Evolutionary conservation across 2,329 filamentous ascomycete species (phyloP), one percentile per base, ranked within the genome.

Genomic region (Trichoderma oligosporum): DNA sequence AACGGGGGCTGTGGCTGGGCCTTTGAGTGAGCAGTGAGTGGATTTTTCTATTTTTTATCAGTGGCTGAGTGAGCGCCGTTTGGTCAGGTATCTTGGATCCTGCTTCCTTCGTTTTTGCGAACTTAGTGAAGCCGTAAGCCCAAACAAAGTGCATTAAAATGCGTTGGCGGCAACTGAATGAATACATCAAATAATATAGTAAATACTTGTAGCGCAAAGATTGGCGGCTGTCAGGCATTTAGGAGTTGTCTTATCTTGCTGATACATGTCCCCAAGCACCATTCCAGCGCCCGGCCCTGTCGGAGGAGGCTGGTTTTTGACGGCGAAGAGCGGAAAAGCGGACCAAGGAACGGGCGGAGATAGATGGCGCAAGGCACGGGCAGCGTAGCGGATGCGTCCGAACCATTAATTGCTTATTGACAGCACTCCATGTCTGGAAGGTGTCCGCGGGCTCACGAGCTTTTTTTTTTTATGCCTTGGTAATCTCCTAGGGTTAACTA

Each of bases 1-100:
- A 24, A 51, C 42, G 29, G 46, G 24, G 55, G 29, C 33, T 56
- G 48, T 41, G 56, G 56, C 56, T 53, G 56, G 48, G 56, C 20
- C 14, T 8, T 33, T 31, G 33, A 16, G 46, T 12, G 20, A 20
- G 25, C 27, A 38, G 24, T 29, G n/a, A 42, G 11, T 41, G 55
- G 45, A 35, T 36, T 16, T 36, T 12, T 45, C 18, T n/a, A n/a
- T n/a, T n/a, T n/a, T n/a, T n/a, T n/a, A n/a, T n/a, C 25, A n/a
- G 55, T 49, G 38, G 46, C 46, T 56, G 41, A 39, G 31, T 7
- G 7, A 7, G 7, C 31, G 31, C 14, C 31, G 31, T 14, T 35
- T 35, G 42, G 33, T 31, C 42, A 38, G 44, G 52, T 33, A 22
- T 47, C 42, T 48, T 18, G 18, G n/a, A 42, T 33, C 47, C 47